Evolutionary conservation across 2,329 filamentous ascomycete genomes (phyloP), one percentile per base, ranked within the genome.

Genomic region (Clarireedia monteithiana): DNA sequence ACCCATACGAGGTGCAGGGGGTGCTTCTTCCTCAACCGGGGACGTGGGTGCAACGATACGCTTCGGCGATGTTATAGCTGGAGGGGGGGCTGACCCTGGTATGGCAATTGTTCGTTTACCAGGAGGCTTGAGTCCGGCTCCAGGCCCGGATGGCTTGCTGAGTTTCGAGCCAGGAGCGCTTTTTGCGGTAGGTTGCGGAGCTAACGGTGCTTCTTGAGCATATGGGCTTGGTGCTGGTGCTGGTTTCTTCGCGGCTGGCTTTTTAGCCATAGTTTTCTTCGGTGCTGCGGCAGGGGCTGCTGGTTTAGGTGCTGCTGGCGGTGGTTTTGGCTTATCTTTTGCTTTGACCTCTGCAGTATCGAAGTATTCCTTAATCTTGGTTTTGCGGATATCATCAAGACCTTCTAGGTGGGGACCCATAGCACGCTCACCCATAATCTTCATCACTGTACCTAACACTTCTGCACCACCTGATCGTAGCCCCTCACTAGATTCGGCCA

Each of bases 361-460:
- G 58, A 85, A 88, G 70, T 84, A 97, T 70, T 99, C 94, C 74
- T 95, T 96, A 70, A 97, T 88, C 72, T 96, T 99, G 60, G 79
- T 88, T 74, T 96, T 97, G 59, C 91, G 83, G 63, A 97, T 97
- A 24, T 99, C 94, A 68, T 99, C 94, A 2, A 99, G 77, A 3
- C 90, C 90, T 61, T 96, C 92, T 15, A 99, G 75, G 69, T 95
- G 88, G 7, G 89, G 87, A 45, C 88, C 90, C 94, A 99, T 99
- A 52, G 89, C 89, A 56, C 94, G 84, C 71, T 99, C 95, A 44
- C 94, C 92, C 75, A 97, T 89, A 55, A 99, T 97, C 75, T 97
- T 99, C 94, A 96, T 97, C 50, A 99, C 72, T 0, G 91, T 96
- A 61, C 95, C 94, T 3, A 99, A 76, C 36, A 94, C 85, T 71